phyloP scores from a whole-genome alignment of 306 rosid species.

The Amphicarpaea edgeworthii region DNA sequence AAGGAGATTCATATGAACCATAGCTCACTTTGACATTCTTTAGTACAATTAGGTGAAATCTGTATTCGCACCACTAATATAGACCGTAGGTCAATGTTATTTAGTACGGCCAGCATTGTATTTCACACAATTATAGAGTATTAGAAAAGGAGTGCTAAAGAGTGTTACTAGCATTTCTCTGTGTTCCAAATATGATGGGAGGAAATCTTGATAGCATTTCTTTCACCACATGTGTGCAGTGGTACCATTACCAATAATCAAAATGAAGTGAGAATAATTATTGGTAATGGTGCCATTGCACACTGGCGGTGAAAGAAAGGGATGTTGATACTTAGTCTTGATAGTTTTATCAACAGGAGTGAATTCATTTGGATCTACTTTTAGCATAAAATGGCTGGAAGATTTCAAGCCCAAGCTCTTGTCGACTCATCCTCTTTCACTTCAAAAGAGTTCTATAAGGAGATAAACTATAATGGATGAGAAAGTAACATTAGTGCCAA shows the following conservation, averaged over 20 bases:
- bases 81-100: conserved; percentile 2
- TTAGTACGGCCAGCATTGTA: neutral
- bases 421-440: neutral
- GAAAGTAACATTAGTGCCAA: neutral
- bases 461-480: conserved; percentile 14
- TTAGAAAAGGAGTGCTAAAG: neutral
- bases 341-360: neutral
- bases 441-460: neutral
- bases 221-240: no score
- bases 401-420: conserved; percentile 13
- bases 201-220: no score
- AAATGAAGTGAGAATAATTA: neutral
- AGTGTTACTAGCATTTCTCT: neutral
- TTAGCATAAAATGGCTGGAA: neutral
- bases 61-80: neutral
- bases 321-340: neutral
- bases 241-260: no score
- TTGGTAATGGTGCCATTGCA: neutral
- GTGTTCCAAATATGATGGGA: neutral
- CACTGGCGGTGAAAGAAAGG: neutral
- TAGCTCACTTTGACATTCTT: neutral
- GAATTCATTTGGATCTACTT: neutral
- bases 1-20: neutral
- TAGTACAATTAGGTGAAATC: neutral
- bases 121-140: neutral